These are phyloP conservation scores for Aureobasidium vineae DNA, from an alignment of 2,329 filamentous ascomycete species.

Conservation along the genomic window DNA sequence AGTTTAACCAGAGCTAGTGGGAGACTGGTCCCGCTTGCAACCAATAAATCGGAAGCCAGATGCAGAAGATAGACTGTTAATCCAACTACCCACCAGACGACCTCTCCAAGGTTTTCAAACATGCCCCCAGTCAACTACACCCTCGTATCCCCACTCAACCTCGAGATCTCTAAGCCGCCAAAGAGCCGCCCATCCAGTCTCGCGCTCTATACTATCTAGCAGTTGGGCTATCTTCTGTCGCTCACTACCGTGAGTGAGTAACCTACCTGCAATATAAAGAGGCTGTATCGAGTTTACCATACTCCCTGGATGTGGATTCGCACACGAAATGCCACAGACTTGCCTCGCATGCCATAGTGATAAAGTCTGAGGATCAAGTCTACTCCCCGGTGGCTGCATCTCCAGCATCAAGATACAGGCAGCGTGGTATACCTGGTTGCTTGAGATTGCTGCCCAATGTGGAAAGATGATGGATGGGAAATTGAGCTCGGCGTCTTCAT, in stretches of 20 bases:
- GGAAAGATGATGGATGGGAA: slow-evolving; percentile 11
- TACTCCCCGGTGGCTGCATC: slow-evolving; percentile 10
- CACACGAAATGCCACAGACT: slow-evolving; percentile 14
- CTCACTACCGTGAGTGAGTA: slow-evolving; percentile 1
- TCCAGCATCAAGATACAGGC: slow-evolving; percentile 16
- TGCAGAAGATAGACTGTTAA: background rate
- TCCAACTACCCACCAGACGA: background rate
- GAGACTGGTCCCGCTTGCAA: background rate
- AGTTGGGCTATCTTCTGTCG: slow-evolving; percentile 9
- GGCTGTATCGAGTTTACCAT: slow-evolving; percentile 20
- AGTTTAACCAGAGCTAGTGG: background rate
- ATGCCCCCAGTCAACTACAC: background rate
- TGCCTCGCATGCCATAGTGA: slow-evolving; percentile 15
- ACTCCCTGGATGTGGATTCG: slow-evolving; percentile 9
- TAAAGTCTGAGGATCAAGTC: background rate
- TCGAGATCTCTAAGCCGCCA: slow-evolving; percentile 11
- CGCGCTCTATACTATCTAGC: background rate
- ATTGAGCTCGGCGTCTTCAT: background rate
- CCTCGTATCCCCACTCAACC: slow-evolving; percentile 9
- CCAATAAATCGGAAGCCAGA: background rate
- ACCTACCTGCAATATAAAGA: slow-evolving; percentile 8
- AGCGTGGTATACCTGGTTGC: slow-evolving; percentile 18
- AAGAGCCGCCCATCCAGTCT: slow-evolving; percentile 14
- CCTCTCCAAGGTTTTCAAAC: background rate
- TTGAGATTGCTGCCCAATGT: slow-evolving; percentile 14